These are phyloP conservation scores for Capsella rubella DNA, from an alignment of 441 rosid species.

Conservation along the genomic window DNA sequence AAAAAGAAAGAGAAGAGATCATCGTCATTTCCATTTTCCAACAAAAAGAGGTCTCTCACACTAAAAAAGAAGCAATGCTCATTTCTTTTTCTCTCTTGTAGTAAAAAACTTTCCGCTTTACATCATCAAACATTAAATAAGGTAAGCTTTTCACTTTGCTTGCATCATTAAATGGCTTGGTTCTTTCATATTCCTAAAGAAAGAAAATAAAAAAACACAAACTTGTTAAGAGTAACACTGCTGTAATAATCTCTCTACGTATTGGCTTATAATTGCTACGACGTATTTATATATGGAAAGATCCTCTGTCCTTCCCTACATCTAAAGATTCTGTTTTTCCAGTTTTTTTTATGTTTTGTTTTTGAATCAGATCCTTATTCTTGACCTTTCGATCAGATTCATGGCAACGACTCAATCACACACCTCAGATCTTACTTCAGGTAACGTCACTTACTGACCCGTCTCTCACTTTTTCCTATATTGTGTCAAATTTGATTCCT, in stretches of 20 bases:
- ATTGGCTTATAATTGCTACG: conserved; percentile 21
- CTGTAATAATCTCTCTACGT: conserved; percentile 28
- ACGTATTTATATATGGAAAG: conserved; percentile 41
- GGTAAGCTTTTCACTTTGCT: conserved; percentile 43
- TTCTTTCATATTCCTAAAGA: not conserved
- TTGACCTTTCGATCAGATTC: conserved; percentile 50
- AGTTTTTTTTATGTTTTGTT: conserved; percentile 18
- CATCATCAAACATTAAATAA: conserved; percentile 29
- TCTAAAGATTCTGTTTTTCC: conserved; percentile 41
- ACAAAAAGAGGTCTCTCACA: conserved; percentile 16
- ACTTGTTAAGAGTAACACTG: not conserved
- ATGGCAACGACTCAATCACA: conserved; percentile 74
- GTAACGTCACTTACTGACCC: conserved; percentile 52
- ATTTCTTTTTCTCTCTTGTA: conserved; percentile 3
- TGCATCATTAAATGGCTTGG: conserved; percentile 40
- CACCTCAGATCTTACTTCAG: conserved; percentile 60
- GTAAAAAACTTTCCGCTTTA: conserved; percentile 25
- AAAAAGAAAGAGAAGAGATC: conserved; percentile 3
- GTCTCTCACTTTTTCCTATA: conserved; percentile 15
- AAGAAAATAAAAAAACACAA: not conserved
- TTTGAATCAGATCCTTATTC: conserved; percentile 51
- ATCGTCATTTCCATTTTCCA: conserved; percentile 38
- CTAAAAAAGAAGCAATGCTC: conserved; percentile 17
- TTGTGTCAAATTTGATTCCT: conserved; percentile 35
- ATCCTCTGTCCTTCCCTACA: conserved; percentile 42